These are phyloP conservation scores for Beta corolliflora DNA, from an alignment of 179 eudicot species.

Conservation along the genomic window DNA sequence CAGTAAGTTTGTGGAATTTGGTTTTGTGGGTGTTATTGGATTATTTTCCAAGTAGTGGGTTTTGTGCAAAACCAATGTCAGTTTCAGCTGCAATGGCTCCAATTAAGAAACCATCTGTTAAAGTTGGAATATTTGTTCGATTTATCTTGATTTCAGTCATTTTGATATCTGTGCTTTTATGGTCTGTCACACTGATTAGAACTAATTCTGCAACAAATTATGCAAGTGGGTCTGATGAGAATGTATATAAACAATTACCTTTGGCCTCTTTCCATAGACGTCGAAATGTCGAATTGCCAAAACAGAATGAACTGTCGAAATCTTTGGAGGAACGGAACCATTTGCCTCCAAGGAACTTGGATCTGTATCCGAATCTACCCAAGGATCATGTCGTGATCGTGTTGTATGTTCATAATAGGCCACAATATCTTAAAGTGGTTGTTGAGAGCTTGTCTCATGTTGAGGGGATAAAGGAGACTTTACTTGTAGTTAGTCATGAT, in stretches of 20 bases:
- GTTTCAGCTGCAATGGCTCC: conserved; percentile 25
- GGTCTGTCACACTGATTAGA: conserved; percentile 26
- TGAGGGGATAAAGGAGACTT: conserved; percentile 71
- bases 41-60: conserved; percentile 1
- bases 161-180: conserved; percentile 21
- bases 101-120: conserved; percentile 30
- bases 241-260: conserved; percentile 5
- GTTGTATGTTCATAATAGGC: conserved; percentile 90
- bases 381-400: conserved; percentile 75
- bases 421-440: conserved; percentile 74
- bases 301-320: conserved; percentile 60
- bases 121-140: conserved; percentile 31
- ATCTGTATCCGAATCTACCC: conserved; percentile 59
- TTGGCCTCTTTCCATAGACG: conserved; percentile 12
- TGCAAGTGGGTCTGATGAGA: conserved; percentile 31
- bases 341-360: conserved; percentile 71
- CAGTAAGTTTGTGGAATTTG: background rate
- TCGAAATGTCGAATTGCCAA: conserved; percentile 40
- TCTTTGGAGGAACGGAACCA: conserved; percentile 53
- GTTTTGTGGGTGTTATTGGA: background rate
- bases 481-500: conserved; percentile 91
- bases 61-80: conserved; percentile 23
- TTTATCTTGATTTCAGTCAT: conserved; percentile 18
- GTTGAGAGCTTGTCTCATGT: conserved; percentile 83
- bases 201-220: conserved; percentile 29